phyloP scores from a whole-genome alignment of 345 rosid genomes.

The rapeseed (Brassica napus) region DNA sequence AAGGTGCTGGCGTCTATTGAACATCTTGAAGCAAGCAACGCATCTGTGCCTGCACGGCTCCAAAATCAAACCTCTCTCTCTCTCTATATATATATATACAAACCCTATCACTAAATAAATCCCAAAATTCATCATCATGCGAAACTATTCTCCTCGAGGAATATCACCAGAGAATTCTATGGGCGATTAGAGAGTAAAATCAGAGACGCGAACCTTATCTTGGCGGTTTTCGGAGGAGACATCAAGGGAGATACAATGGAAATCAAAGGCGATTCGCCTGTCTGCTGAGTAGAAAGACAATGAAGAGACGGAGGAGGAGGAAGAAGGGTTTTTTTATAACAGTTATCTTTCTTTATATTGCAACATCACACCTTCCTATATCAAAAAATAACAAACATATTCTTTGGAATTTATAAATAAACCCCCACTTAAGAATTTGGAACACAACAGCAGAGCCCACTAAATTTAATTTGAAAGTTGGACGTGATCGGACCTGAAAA shows the following conservation, averaged over 20 bases:
- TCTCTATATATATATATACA: too few relatives aligned
- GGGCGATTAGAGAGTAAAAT: not conserved
- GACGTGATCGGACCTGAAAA: not conserved
- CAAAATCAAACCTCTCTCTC: not conserved
- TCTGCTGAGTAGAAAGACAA: not conserved
- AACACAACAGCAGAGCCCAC: not conserved
- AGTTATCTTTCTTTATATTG: constrained; percentile 1
- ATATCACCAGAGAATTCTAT: not conserved
- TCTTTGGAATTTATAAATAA: not conserved
- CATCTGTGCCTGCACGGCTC: constrained; percentile 56
- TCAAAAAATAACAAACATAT: not conserved
- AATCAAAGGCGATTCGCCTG: not conserved
- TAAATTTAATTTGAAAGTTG: not conserved
- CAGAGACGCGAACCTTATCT: constrained; percentile 35
- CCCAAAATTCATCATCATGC: not conserved
- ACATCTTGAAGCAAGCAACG: constrained; percentile 74
- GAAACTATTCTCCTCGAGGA: not conserved
- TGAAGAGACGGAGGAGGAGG: not conserved
- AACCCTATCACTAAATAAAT: constrained; percentile 11
- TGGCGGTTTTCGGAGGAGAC: constrained; percentile 13
- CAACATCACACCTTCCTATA: not conserved
- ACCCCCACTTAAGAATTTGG: not conserved
- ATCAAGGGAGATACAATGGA: constrained; percentile 25
- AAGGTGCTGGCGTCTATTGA: constrained; percentile 67
- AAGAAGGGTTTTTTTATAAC: not conserved